A percentile compares a stretch with the other conserved stretches of the same genome.
Conservation (phyloP, 1,284 basidiomycete species). For the Heterobasidion parviporum region DNA sequence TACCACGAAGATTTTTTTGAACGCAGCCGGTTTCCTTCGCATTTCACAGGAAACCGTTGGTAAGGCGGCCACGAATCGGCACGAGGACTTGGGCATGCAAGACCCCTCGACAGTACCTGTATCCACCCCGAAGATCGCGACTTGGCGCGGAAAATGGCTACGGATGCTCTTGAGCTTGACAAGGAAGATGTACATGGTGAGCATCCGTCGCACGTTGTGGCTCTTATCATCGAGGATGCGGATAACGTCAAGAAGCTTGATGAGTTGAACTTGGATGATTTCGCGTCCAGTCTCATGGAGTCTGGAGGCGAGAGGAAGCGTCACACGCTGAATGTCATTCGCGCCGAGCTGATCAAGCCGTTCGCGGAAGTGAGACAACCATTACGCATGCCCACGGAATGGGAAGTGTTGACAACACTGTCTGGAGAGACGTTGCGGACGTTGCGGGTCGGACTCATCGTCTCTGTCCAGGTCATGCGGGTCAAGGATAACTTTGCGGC, state of each 20-base stretch:
- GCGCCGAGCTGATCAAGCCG: constrained; percentile 81
- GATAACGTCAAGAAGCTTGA: constrained; percentile 79
- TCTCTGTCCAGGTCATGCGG: constrained; percentile 73
- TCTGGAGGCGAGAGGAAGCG: constrained; percentile 82
- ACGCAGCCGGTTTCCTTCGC: constrained; percentile 85
- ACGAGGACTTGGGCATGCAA: constrained; percentile 58
- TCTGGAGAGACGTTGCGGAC: constrained; percentile 87
- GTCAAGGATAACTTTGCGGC: constrained; percentile 43
- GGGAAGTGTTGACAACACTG: constrained; percentile 92
- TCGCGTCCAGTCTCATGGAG: constrained; percentile 86
- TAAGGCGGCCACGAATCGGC: constrained; percentile 55
- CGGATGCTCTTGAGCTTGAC: constrained; percentile 91
- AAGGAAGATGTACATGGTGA: constrained; percentile 91
- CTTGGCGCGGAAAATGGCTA: constrained; percentile 97
- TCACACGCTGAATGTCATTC: constrained; percentile 82
- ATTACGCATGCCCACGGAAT: constrained; percentile 63
- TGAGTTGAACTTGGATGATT: constrained; percentile 94
- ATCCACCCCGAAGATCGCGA: constrained; percentile 99
- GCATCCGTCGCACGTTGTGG: constrained; percentile 83
- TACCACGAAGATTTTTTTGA: constrained; percentile 84
- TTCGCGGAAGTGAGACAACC: constrained; percentile 72
- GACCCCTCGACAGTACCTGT: constrained; percentile 94
- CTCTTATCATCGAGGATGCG: constrained; percentile 77
- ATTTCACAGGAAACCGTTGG: constrained; percentile 69
- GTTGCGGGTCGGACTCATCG: constrained; percentile 72